Conservation (phyloP, 2,329 filamentous ascomycete species). For the Neonectria sp. region DNA sequence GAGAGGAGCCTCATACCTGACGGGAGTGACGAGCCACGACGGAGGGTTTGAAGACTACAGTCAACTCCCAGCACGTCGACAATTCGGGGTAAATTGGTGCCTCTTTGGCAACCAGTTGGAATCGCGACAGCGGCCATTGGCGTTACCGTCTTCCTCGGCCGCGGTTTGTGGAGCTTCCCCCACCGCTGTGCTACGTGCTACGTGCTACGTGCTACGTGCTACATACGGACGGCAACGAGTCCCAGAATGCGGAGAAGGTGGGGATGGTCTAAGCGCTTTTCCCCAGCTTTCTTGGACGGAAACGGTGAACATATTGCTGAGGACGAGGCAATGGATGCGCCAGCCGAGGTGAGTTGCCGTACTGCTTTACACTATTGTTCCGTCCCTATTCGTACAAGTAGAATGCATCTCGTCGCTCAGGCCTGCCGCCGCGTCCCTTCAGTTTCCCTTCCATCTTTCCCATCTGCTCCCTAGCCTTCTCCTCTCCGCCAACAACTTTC, state of each 20-base stretch:
- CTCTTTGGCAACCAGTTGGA: too few species aligned
- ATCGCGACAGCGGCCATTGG: background rate
- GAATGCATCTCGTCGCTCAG: too few species aligned
- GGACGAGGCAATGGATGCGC: background rate
- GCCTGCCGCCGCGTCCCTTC: background rate
- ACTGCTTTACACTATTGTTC: background rate
- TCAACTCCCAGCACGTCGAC: too few species aligned
- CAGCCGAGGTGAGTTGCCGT: background rate
- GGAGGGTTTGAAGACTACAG: background rate
- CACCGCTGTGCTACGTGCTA: background rate
- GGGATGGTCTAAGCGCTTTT: background rate
- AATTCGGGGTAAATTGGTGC: too few species aligned
- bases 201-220: too few species aligned
- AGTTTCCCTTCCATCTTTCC: background rate
- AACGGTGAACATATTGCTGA: background rate
- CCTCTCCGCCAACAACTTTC: background rate
- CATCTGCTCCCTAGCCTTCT: background rate
- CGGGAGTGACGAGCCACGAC: background rate
- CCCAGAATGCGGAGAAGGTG: conserved; percentile 2
- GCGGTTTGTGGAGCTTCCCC: background rate
- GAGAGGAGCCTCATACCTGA: background rate
- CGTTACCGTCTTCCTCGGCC: background rate
- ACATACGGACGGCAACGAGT: too few species aligned
- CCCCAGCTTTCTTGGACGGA: conserved; percentile 1
- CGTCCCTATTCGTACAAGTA: background rate